These are phyloP conservation scores for Corniculantispora saksenae DNA, from an alignment of 2,329 filamentous ascomycete species.

Conservation along the genomic window DNA sequence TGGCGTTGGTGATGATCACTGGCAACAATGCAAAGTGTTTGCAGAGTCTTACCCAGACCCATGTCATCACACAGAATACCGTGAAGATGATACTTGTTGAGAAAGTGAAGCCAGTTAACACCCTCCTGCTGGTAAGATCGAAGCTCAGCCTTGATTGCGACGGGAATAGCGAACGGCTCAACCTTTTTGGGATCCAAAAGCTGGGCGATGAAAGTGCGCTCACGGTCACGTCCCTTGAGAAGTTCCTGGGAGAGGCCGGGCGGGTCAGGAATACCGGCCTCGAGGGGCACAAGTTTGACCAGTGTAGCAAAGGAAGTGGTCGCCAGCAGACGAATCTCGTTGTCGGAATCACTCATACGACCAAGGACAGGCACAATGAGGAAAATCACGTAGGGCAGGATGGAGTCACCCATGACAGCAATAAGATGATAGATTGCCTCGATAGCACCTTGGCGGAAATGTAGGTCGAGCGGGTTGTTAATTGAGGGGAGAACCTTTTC, in stretches of 20 bases:
- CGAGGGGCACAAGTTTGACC: slow-evolving; percentile 93
- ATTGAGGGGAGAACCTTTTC: slow-evolving; percentile 91
- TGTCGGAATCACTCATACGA: slow-evolving; percentile 97
- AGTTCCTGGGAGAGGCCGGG: slow-evolving; percentile 88
- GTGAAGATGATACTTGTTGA: slow-evolving; percentile 96
- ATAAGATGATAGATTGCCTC: slow-evolving; percentile 97
- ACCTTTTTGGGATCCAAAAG: slow-evolving; percentile 97
- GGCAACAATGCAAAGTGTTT: slow-evolving; percentile 96
- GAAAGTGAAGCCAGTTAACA: slow-evolving; percentile 97
- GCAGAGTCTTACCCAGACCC: slow-evolving; percentile 96
- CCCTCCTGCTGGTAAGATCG: slow-evolving; percentile 98
- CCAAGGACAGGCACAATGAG: slow-evolving; percentile 95
- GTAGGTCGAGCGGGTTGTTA: slow-evolving; percentile 84
- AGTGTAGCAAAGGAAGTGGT: slow-evolving; percentile 97
- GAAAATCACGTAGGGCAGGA: slow-evolving; percentile 97
- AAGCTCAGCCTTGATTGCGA: slow-evolving; percentile 94
- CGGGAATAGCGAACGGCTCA: slow-evolving; percentile 88
- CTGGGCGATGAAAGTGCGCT: slow-evolving; percentile 94
- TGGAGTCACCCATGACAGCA: slow-evolving; percentile 95
- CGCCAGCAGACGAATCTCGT: slow-evolving; percentile 88
- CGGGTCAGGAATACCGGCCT: slow-evolving; percentile 95
- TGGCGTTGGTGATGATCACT: slow-evolving; percentile 94
- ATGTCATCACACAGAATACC: slow-evolving; percentile 99
- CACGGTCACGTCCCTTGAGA: slow-evolving; percentile 85
- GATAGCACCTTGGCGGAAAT: slow-evolving; percentile 88